phyloP scores from a whole-genome alignment of 2,329 filamentous ascomycete genomes.

The Rhexocercosporidium sp. region DNA sequence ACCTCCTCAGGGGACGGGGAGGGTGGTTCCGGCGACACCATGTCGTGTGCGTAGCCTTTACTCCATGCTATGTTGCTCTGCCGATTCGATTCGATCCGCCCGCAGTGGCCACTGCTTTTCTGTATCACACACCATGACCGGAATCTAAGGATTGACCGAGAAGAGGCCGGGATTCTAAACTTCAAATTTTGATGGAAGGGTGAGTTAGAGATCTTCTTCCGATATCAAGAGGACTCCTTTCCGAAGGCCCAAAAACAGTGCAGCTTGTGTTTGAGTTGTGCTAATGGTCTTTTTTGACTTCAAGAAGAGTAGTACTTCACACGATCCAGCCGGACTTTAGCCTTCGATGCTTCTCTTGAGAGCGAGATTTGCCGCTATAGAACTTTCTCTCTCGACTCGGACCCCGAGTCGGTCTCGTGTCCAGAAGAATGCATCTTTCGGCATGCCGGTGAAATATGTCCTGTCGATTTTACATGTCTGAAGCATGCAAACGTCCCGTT shows the following conservation, averaged over 20 bases:
- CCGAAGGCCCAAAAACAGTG: not conserved
- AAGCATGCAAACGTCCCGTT: constrained; percentile 18
- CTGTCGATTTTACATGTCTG: not conserved
- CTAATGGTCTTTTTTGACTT: too few relatives aligned
- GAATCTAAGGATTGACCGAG: constrained; percentile 15
- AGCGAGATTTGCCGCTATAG: not conserved
- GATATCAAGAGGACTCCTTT: not conserved
- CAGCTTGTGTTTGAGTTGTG: not conserved
- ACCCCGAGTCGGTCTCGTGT: constrained; percentile 9
- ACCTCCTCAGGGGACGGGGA: constrained; percentile 25
- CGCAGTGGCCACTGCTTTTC: constrained; percentile 9
- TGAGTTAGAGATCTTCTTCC: not conserved
- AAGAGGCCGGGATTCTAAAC: constrained; percentile 18
- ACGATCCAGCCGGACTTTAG: not conserved
- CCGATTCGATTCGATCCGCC: constrained; percentile 15
- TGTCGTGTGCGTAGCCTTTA: constrained; percentile 20
- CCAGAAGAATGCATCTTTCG: constrained; percentile 5
- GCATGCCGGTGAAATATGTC: constrained; percentile 13
- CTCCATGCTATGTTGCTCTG: constrained; percentile 4
- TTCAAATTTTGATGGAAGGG: not conserved
- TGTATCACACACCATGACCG: constrained; percentile 9
- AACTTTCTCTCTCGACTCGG: not conserved
- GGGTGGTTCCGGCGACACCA: constrained; percentile 26
- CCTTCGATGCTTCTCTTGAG: not conserved
- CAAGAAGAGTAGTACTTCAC: too few relatives aligned